Conservation (phyloP, 805 yeast genomes). For the Hanseniaspora mollemarum region DNA sequence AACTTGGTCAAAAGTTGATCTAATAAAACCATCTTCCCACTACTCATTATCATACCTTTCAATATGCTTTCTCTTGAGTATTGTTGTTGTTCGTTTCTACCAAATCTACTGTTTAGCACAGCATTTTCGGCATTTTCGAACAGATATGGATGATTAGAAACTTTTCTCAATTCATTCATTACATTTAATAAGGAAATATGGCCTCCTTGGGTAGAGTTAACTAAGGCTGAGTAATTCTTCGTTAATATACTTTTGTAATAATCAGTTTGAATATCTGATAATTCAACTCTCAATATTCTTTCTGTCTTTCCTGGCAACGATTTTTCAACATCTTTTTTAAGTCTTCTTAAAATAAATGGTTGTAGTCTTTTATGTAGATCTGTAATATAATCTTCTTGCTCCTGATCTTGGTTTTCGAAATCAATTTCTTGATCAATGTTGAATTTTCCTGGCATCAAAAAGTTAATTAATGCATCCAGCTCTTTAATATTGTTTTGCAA, state of each 20-base stretch:
- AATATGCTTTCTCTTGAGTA: slow-evolving; percentile 66
- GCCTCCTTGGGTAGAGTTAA: slow-evolving; percentile 65
- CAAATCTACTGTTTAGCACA: slow-evolving; percentile 51
- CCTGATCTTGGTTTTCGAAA: slow-evolving; percentile 75
- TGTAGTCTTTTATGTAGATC: slow-evolving; percentile 73
- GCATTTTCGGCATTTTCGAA: slow-evolving; percentile 87
- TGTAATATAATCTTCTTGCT: slow-evolving; percentile 80
- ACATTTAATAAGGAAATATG: slow-evolving; percentile 79
- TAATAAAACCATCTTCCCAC: slow-evolving; percentile 93
- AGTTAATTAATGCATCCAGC: slow-evolving; percentile 86
- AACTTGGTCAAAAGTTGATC: slow-evolving; percentile 79
- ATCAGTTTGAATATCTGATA: slow-evolving; percentile 88
- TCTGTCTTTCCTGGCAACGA: slow-evolving; percentile 93
- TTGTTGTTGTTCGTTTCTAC: slow-evolving; percentile 32
- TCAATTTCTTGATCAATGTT: slow-evolving; percentile 89
- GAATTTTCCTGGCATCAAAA: slow-evolving; percentile 90
- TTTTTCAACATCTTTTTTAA: slow-evolving; percentile 95
- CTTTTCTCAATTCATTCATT: slow-evolving; percentile 92
- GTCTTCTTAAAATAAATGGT: slow-evolving; percentile 83
- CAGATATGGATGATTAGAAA: slow-evolving; percentile 91
- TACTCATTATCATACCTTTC: slow-evolving; percentile 89
- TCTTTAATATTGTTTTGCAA: slow-evolving; percentile 91
- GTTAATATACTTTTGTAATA: slow-evolving; percentile 90
- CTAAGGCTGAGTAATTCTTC: slow-evolving; percentile 80
- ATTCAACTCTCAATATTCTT: slow-evolving; percentile 85